These are phyloP conservation scores for Calonectria hawksworthii DNA, from an alignment of 2,329 filamentous ascomycete species.

Conservation along the genomic window DNA sequence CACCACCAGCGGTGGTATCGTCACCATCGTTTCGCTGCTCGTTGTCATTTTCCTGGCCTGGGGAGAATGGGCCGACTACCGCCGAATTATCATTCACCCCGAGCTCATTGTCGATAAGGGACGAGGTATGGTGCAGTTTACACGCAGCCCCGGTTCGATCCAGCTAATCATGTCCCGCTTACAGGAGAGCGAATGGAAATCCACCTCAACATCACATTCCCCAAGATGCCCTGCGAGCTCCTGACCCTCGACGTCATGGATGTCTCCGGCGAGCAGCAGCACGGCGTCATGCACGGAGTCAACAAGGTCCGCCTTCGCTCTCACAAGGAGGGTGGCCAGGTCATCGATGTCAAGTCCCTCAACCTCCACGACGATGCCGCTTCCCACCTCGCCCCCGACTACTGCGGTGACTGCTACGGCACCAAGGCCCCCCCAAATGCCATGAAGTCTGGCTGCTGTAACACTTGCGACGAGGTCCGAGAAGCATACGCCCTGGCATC, in stretches of 20 bases:
- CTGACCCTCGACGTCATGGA: slow-evolving; percentile 99
- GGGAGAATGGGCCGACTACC: slow-evolving; percentile 97
- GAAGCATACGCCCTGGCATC: slow-evolving; percentile 91
- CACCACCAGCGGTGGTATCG: slow-evolving; percentile 94
- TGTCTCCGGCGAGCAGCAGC: slow-evolving; percentile 96
- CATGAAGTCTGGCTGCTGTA: slow-evolving; percentile 90
- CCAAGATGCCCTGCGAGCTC: slow-evolving; percentile 92
- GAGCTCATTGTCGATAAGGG: slow-evolving; percentile 98
- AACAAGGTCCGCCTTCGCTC: slow-evolving; percentile 88
- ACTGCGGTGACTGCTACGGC: slow-evolving; percentile 96
- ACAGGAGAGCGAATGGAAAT: slow-evolving; percentile 98
- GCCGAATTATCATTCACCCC: slow-evolving; percentile 86
- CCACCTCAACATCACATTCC: slow-evolving; percentile 96
- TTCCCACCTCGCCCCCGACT: slow-evolving; percentile 86
- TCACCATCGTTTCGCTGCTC: slow-evolving; percentile 91
- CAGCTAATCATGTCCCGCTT: slow-evolving; percentile 39
- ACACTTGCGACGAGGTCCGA: slow-evolving; percentile 95
- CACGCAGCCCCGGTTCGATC: neutral
- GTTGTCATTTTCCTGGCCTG: slow-evolving; percentile 90
- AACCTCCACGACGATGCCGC: slow-evolving; percentile 76
- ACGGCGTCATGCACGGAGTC: slow-evolving; percentile 92
- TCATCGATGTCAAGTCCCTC: slow-evolving; percentile 79
- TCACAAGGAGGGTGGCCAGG: slow-evolving; percentile 79
- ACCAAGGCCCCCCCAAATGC: slow-evolving; percentile 80
- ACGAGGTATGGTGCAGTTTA: slow-evolving; percentile 74